Percentiles rank a stretch among this genome's conserved stretches.
Conservation (phyloP, 495 filamentous ascomycete genomes). For the Trichoderma orchidacearum region DNA sequence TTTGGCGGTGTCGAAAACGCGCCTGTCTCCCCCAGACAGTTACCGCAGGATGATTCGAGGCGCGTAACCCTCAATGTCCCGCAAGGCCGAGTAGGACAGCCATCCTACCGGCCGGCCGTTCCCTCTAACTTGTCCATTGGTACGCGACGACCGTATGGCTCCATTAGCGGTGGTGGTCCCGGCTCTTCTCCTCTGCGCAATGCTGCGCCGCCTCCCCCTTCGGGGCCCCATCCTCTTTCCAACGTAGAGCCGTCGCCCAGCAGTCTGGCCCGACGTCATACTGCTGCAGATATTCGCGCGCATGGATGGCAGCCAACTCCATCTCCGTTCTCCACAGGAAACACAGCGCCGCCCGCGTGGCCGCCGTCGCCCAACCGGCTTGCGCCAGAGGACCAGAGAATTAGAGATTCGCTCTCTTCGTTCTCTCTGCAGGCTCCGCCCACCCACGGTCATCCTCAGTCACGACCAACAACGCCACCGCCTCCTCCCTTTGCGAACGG, state of each 20-base stretch:
- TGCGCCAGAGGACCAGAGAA: slow-evolving; percentile 57
- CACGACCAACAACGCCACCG: slow-evolving; percentile 63
- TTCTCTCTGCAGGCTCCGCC: slow-evolving; percentile 55
- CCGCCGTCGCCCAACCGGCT: slow-evolving; percentile 69
- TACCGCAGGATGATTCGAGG: slow-evolving; percentile 73
- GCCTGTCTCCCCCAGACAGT: slow-evolving; percentile 83
- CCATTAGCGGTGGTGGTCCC: slow-evolving; percentile 42
- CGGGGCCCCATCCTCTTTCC: slow-evolving; percentile 63
- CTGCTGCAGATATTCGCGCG: slow-evolving; percentile 87
- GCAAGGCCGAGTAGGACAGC: slow-evolving; percentile 27
- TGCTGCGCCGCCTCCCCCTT: slow-evolving; percentile 51
- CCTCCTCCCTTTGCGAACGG: neutral
- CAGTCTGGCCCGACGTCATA: slow-evolving; percentile 66
- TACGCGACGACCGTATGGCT: slow-evolving; percentile 66
- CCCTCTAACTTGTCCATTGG: slow-evolving; percentile 65
- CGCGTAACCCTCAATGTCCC: slow-evolving; percentile 43
- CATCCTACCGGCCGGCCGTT: slow-evolving; percentile 59
- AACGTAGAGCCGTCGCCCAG: slow-evolving; percentile 63
- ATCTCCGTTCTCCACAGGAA: slow-evolving; percentile 4
- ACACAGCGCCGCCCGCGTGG: slow-evolving; percentile 70
- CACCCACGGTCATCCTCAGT: slow-evolving; percentile 20
- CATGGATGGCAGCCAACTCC: slow-evolving; percentile 61
- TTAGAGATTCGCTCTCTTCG: slow-evolving; percentile 66
- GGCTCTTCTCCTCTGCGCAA: slow-evolving; percentile 59
- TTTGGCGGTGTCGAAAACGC: slow-evolving; percentile 66